Conservation (phyloP, 768 basidiomycete species). For the Podaxis sp. region DNA sequence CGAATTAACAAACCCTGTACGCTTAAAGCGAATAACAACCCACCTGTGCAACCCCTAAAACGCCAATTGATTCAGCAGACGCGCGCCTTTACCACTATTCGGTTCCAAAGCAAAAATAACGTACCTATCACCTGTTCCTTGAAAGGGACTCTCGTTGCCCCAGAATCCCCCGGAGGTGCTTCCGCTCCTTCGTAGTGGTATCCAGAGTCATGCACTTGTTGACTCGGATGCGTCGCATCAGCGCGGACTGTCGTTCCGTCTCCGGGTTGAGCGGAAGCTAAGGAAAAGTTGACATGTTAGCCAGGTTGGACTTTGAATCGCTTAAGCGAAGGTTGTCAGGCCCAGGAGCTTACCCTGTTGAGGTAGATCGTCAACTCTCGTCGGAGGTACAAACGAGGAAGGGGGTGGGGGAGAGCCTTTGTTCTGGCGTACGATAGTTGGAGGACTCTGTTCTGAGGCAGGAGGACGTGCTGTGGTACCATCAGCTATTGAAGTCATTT, state of each 20-base stretch:
- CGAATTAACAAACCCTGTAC: neutral
- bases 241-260: conserved; percentile 32
- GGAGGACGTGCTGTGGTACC: neutral
- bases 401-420: neutral
- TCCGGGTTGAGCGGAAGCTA: conserved; percentile 36
- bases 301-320: neutral
- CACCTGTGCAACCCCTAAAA: conserved; percentile 35
- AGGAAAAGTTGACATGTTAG: neutral
- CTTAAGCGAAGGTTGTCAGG: neutral
- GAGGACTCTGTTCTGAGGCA: neutral
- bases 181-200: neutral
- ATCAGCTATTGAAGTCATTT: neutral
- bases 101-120: conserved; percentile 11
- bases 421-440: neutral
- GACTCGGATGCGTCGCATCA: neutral
- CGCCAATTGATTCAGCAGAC: neutral
- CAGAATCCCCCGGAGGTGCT: conserved; percentile 9
- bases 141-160: conserved; percentile 44
- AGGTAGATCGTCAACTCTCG: conserved; percentile 26
- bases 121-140: conserved; percentile 60
- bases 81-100: neutral
- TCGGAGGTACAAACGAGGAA: conserved; percentile 20
- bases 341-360: conserved; percentile 36
- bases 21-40: neutral
- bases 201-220: neutral